Evolutionary conservation across 768 basidiomycete genomes (phyloP).

Genomic region (Boletus reticuloceps): DNA sequence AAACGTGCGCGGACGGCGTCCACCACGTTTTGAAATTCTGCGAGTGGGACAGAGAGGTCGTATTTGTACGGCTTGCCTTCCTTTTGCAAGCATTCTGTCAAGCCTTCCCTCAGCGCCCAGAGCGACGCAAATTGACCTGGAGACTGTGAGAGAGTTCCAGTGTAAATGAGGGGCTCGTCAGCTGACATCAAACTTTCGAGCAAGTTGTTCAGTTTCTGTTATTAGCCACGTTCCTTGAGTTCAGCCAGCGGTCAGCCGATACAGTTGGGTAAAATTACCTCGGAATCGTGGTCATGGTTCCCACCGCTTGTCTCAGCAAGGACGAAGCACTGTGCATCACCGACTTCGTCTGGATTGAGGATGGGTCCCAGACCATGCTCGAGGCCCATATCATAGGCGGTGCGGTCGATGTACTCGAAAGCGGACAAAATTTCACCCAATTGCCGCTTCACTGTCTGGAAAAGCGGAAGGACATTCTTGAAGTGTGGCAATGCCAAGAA

Average conservation of each 20-base stretch:
- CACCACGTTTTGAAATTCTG: constrained; percentile 84
- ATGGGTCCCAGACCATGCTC: constrained; percentile 80
- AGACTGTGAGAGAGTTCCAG: constrained; percentile 89
- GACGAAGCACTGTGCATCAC: constrained; percentile 84
- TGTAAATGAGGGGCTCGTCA: constrained; percentile 75
- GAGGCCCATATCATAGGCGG: constrained; percentile 79
- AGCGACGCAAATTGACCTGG: constrained; percentile 85
- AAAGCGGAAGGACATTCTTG: constrained; percentile 83
- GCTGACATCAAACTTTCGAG: constrained; percentile 75
- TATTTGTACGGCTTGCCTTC: constrained; percentile 97
- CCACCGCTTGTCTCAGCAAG: constrained; percentile 94
- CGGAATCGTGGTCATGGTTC: constrained; percentile 88
- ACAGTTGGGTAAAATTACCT: constrained; percentile 46
- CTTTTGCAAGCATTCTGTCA: constrained; percentile 90
- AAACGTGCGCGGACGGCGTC: constrained; percentile 76
- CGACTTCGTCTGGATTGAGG: constrained; percentile 68
- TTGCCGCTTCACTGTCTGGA: constrained; percentile 73
- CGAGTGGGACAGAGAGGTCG: constrained; percentile 86
- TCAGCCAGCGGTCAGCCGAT: constrained; percentile 12
- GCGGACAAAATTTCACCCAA: constrained; percentile 95
- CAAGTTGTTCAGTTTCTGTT: constrained; percentile 82
- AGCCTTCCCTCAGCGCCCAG: constrained; percentile 89
- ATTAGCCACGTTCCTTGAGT: not conserved
- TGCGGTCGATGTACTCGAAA: constrained; percentile 94
- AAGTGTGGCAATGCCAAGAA: constrained; percentile 88